Conservation (phyloP, 106 monocot genomes). For the Dioscorea dumetorum region DNA sequence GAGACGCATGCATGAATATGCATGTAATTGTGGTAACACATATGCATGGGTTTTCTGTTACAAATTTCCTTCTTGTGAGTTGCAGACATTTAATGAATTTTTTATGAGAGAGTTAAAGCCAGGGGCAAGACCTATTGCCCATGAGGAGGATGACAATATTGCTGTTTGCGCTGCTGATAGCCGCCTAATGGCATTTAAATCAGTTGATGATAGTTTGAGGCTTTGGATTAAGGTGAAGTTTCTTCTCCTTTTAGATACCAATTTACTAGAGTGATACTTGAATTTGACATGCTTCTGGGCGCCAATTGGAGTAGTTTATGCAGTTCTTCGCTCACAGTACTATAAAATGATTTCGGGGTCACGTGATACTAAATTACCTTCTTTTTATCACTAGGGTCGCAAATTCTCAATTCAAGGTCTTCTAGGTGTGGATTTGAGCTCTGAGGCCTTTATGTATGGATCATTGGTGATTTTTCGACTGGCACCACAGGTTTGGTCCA, state of each 20-base stretch:
- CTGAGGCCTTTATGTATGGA: constrained; percentile 31
- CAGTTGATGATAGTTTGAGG: constrained; percentile 67
- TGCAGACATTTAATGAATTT: constrained; percentile 96
- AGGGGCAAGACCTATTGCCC: constrained; percentile 74
- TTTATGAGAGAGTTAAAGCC: constrained; percentile 86
- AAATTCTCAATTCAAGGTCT: constrained; percentile 77
- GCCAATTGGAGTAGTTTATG: not conserved
- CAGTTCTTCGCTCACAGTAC: not conserved
- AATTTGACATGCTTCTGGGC: not conserved
- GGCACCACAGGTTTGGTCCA: constrained; percentile 50
- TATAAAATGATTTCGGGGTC: not conserved
- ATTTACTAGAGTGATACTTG: not conserved
- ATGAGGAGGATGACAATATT: constrained; percentile 39
- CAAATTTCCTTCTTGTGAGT: not conserved
- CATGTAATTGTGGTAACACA: too few species aligned
- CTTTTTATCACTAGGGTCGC: constrained; percentile 39
- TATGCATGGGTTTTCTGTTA: not conserved
- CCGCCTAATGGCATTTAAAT: constrained; percentile 86
- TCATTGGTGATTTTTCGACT: constrained; percentile 74
- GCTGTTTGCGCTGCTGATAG: constrained; percentile 92
- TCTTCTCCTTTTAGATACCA: not conserved
- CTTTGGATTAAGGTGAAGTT: constrained; percentile 92
- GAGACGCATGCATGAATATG: too few species aligned
- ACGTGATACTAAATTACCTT: not conserved
- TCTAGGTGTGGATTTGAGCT: constrained; percentile 28